Evolutionary conservation across 148 eudicot genomes (phyloP).

Genomic region (Pouteria glomerata): DNA sequence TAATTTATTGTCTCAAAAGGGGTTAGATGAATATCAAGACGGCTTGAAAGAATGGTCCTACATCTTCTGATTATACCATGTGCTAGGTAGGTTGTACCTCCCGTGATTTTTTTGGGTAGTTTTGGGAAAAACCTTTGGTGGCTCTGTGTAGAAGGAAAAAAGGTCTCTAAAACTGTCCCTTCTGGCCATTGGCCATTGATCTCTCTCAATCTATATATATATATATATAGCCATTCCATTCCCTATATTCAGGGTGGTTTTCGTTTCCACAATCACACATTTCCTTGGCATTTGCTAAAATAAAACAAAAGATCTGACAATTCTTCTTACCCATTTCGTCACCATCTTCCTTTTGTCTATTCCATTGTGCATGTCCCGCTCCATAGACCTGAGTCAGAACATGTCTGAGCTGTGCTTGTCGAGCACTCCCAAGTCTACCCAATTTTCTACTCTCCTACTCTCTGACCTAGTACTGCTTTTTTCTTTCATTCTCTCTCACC

Average conservation of each 20-base stretch:
- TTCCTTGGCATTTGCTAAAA: slow-evolving; percentile 19
- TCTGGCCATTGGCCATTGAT: slow-evolving; percentile 11
- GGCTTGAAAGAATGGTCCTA: too few relatives aligned
- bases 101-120: too few relatives aligned
- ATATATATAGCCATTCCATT: slow-evolving; percentile 2
- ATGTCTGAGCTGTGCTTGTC: slow-evolving; percentile 46
- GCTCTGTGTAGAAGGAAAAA: background rate
- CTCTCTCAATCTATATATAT: slow-evolving; percentile 20
- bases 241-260: slow-evolving; percentile 76
- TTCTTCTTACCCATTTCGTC: slow-evolving; percentile 22
- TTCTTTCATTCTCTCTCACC: slow-evolving; percentile 42
- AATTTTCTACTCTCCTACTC: slow-evolving; percentile 18
- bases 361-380: background rate
- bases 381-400: slow-evolving; percentile 5
- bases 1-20: background rate
- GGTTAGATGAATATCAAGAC: background rate
- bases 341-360: slow-evolving; percentile 14
- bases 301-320: background rate
- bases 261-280: slow-evolving; percentile 27
- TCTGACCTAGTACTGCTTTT: slow-evolving; percentile 30
- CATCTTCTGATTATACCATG: too few relatives aligned
- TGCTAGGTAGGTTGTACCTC: too few relatives aligned
- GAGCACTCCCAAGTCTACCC: slow-evolving; percentile 18
- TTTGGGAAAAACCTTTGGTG: background rate
- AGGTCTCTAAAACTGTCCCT: background rate